Percentiles rank a stretch among this genome's conserved stretches.
Conservation (phyloP, 108 stramenopile genomes). For the Schizochytrium sp. region DNA sequence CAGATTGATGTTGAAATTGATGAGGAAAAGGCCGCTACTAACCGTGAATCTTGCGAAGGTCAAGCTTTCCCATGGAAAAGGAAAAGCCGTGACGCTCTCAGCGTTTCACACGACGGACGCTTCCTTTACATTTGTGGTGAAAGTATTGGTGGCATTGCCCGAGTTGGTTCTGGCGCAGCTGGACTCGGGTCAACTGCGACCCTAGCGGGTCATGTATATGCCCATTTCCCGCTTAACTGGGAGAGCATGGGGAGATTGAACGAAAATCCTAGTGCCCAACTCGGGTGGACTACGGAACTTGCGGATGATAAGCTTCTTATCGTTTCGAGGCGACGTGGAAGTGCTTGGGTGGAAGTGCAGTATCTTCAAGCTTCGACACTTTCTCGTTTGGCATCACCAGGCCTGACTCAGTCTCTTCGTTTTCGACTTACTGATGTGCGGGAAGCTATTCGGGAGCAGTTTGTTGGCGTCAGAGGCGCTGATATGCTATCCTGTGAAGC, state of each 20-base stretch:
- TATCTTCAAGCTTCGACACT: background rate
- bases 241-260: background rate
- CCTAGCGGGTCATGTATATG: slow-evolving; percentile 41
- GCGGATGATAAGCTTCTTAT: background rate
- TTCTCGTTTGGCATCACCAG: background rate
- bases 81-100: background rate
- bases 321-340: background rate
- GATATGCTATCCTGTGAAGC: background rate
- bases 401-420: background rate
- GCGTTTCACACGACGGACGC: background rate
- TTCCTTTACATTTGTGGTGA: slow-evolving; percentile 51
- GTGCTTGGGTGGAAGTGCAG: slow-evolving; percentile 19
- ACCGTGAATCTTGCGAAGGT: background rate
- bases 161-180: slow-evolving; percentile 23
- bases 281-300: background rate
- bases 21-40: background rate
- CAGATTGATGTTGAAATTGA: background rate
- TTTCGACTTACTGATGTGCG: background rate
- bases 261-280: background rate
- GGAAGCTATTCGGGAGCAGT: background rate
- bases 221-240: background rate
- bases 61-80: background rate
- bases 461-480: background rate
- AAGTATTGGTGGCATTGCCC: background rate
- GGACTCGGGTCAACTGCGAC: background rate